These are phyloP conservation scores for Ilex aquifolium DNA, from an alignment of 257 asterid species.

Conservation along the genomic window DNA sequence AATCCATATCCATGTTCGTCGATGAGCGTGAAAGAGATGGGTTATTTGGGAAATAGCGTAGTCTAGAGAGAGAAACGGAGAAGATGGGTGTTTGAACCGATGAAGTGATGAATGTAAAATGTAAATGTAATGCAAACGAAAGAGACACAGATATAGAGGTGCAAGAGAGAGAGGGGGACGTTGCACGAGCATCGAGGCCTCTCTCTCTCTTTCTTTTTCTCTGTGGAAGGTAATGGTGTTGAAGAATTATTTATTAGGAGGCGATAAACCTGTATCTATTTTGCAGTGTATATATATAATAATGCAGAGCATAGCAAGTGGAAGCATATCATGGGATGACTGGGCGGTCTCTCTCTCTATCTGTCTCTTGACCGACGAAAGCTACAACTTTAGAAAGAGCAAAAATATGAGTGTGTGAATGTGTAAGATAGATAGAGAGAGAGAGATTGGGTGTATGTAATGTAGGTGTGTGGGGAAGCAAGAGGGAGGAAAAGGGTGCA, in stretches of 20 bases:
- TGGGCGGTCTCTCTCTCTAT: constrained; percentile 43
- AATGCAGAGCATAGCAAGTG: constrained; percentile 24
- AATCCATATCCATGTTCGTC: constrained; percentile 47
- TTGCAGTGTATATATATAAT: too few relatives aligned
- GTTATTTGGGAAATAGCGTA: constrained; percentile 51
- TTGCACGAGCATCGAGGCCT: constrained; percentile 37
- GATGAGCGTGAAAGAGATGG: constrained; percentile 28
- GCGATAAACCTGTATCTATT: too few relatives aligned
- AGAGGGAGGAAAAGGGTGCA: too few relatives aligned
- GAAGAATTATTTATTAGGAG: too few relatives aligned
- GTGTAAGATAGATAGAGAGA: too few relatives aligned
- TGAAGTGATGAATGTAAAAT: constrained; percentile 2
- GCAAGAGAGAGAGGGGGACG: constrained; percentile 20
- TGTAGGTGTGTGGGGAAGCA: too few relatives aligned
- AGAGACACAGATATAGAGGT: constrained; percentile 24
- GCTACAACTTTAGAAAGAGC: too few relatives aligned
- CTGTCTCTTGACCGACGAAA: background rate
- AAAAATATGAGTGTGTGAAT: too few relatives aligned
- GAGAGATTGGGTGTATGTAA: too few relatives aligned
- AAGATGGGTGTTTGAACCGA: constrained; percentile 3
- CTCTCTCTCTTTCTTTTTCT: background rate
- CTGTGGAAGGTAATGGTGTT: too few relatives aligned
- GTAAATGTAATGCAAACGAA: background rate
- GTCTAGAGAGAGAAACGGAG: constrained; percentile 11
- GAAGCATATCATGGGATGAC: constrained; percentile 39